Evolutionary conservation across 306 rosid species (phyloP), one percentile per base, ranked within the genome.

Genomic region (Prunus mira): DNA sequence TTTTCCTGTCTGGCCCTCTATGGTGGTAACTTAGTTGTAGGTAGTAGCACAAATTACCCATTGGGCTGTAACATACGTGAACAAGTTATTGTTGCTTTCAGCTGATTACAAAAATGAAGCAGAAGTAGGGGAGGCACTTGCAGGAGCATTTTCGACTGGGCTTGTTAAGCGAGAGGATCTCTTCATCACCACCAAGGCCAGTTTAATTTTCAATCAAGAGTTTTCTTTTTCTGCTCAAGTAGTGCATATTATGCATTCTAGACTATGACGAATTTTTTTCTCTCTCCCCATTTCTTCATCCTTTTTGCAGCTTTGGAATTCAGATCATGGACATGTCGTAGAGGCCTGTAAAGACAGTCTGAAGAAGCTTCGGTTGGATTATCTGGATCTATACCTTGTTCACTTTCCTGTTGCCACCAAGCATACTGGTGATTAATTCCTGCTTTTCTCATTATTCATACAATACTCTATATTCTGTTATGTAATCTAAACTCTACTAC

Each of bases 291-390:
- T 63, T 19, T 70, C 60, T 49, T 7, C 12, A 52, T 78, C 76
- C 11, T 78, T 46, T 63, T 66, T 87, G 85, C 90, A 92, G 97
- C 96, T 95, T 69, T 92, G 98, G 98, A 95, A 95, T 84, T 95
- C 96, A 47, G 98, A 95, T 84, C 98, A 95, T 69, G 97, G 97
- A 56, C 95, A 90, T 22, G 98, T 92, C 58, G 67, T 79, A 65
- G 97, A 84, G 88, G 97, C 98, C 13, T 92, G 97, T 60, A 88
- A 95, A 76, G 92, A 95, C 82, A 90, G 97, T 66, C 84, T 95
- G 54, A 86, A 95, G 87, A 95, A 92, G 82, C 96, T 95, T 82
- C 87, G 77, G 75, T 78, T 92, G 73, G 86, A 91, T 66, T 95
- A 89, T 79, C 88, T 95, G 78, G 97, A 95, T 85, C 76, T 95